A percentile compares a stretch with the other conserved stretches of the same genome.
Conservation (phyloP, 164 flowering plant species). For the Vitis rupestris region DNA sequence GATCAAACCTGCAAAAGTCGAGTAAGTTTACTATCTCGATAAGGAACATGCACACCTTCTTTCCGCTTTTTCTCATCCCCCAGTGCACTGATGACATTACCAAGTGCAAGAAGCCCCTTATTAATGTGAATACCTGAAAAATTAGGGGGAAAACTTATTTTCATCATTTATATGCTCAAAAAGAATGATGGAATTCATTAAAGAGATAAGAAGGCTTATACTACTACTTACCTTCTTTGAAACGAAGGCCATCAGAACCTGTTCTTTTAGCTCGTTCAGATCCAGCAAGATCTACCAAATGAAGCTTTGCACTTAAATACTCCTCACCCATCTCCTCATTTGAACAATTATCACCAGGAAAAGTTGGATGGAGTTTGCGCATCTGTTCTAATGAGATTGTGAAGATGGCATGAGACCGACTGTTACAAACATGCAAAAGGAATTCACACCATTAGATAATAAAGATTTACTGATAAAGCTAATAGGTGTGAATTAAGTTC, state of each 20-base stretch:
- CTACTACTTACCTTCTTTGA: conserved; percentile 66
- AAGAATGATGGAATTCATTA: background rate
- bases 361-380: conserved; percentile 38
- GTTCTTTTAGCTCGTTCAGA: conserved; percentile 92
- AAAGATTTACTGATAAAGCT: background rate
- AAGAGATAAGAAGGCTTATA: too few relatives aligned
- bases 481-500: background rate
- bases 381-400: conserved; percentile 85
- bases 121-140: conserved; percentile 73
- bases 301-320: conserved; percentile 78
- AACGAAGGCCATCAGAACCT: conserved; percentile 87
- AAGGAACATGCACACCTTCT: conserved; percentile 82
- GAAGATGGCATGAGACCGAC: conserved; percentile 96
- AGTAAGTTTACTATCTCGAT: conserved; percentile 82
- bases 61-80: conserved; percentile 85
- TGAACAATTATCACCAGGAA: conserved; percentile 29
- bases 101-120: conserved; percentile 83
- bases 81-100: conserved; percentile 83
- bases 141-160: background rate
- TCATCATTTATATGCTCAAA: background rate
- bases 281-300: conserved; percentile 94
- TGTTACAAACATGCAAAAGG: conserved; percentile 23
- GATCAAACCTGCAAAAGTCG: conserved; percentile 70
- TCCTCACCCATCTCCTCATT: conserved; percentile 63
- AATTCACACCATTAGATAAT: conserved; percentile 6